Evolutionary conservation across 2,329 filamentous ascomycete species (phyloP), one percentile per base, ranked within the genome.

Genomic region (Ophiostoma montium): DNA sequence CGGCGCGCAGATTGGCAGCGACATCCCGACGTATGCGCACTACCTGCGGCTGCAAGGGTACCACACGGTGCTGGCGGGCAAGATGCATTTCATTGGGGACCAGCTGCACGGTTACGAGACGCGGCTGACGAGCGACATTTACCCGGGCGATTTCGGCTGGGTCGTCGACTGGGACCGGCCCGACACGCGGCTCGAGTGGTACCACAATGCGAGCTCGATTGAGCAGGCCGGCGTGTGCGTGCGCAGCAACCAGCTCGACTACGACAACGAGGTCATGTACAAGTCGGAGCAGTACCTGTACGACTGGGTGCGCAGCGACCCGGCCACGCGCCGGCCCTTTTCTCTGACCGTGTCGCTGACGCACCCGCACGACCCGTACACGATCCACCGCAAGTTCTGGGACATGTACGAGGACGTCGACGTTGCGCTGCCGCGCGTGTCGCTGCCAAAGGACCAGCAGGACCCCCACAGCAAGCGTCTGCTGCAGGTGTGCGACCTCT

Each of bases 61-160:
- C 61, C 86, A 95, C 66, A 95, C 89, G 12, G 85, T 84, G 6
- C 71, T 95, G 57, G 87, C 89, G 5, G 89, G 89, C 54, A 95
- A 95, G 74, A 95, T 95, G 89, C 89, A 95, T 67, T 95, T 95
- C 63, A 84, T 94, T 49, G 89, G 89, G 32, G 89, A 95, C 62
- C 89, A 95, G 67, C 73, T 95, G 52, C 89, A 95, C 63, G 89
- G 89, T 30, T 95, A 94, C 60, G 89, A 95, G 70, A 84, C 86
- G 60, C 80, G 89, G 50, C 73, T 95, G 59, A 95, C 89, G n/a
- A 86, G 83, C 57, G 89, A 95, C 64, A 95, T 95, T 61, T 95
- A 95, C 65, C 89, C 89, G 1, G 89, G 84, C 51, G 89, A 95
- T 61, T 88, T 92, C 61, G 89, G 89, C 55, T 95, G 89, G 89